Evolutionary conservation across 1,284 basidiomycete species (phyloP).

Genomic region (Rhodotorula sp.): DNA sequence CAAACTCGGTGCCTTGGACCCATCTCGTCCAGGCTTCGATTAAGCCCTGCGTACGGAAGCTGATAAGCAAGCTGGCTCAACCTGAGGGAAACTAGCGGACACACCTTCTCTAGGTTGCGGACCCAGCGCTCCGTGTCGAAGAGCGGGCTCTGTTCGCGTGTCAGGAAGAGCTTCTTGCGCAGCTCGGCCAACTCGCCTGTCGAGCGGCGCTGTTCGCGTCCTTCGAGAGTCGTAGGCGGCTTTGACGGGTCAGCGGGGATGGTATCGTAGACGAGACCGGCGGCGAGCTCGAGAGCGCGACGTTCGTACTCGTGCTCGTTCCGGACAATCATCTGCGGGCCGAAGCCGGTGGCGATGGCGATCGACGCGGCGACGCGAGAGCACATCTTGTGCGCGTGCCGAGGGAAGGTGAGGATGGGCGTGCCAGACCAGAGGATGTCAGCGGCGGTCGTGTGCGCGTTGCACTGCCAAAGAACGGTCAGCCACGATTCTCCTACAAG

Average conservation of each 20-base stretch:
- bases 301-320: slow-evolving; percentile 58
- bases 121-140: slow-evolving; percentile 63
- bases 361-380: slow-evolving; percentile 63
- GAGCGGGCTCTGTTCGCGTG: slow-evolving; percentile 56
- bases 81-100: not conserved
- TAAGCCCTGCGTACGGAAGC: slow-evolving; percentile 47
- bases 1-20: slow-evolving; percentile 56
- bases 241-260: slow-evolving; percentile 40
- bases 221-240: slow-evolving; percentile 35
- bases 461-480: slow-evolving; percentile 52
- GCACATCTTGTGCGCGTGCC: slow-evolving; percentile 61
- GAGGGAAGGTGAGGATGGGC: slow-evolving; percentile 62
- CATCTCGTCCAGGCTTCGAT: slow-evolving; percentile 60
- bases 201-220: slow-evolving; percentile 13
- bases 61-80: too few relatives aligned
- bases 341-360: slow-evolving; percentile 60
- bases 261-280: slow-evolving; percentile 50
- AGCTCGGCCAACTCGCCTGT: slow-evolving; percentile 54
- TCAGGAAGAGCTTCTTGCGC: slow-evolving; percentile 57
- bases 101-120: slow-evolving; percentile 56
- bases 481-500: not conserved
- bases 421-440: slow-evolving; percentile 65
- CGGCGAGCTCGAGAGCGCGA: slow-evolving; percentile 57
- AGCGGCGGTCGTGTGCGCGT: slow-evolving; percentile 63
- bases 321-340: slow-evolving; percentile 58